Conservation (phyloP, 1,284 basidiomycete genomes). For the Leccinum ponderosum region DNA sequence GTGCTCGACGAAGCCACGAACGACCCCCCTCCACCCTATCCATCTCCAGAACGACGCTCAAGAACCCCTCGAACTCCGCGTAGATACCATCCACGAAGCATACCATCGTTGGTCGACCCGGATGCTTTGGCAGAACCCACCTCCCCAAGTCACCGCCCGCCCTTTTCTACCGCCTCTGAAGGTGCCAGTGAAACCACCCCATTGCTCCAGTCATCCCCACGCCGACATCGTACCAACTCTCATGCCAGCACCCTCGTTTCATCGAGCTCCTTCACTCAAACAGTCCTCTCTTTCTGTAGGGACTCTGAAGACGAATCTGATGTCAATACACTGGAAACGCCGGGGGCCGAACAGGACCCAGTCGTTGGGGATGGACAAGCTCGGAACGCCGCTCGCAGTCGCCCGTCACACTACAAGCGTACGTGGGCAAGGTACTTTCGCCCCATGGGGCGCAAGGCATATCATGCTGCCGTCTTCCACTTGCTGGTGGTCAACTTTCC, state of each 20-base stretch:
- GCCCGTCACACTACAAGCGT: slow-evolving; percentile 30
- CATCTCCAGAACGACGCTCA: slow-evolving; percentile 50
- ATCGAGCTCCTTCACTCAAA: slow-evolving; percentile 58
- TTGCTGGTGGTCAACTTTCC: slow-evolving; percentile 73
- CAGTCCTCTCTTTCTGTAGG: slow-evolving; percentile 60
- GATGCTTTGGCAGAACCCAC: slow-evolving; percentile 24
- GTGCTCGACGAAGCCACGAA: slow-evolving; percentile 21
- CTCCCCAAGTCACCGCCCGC: slow-evolving; percentile 14
- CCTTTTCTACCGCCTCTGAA: slow-evolving; percentile 13
- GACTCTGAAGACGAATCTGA: slow-evolving; percentile 46
- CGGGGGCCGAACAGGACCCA: slow-evolving; percentile 16
- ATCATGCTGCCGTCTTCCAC: slow-evolving; percentile 66
- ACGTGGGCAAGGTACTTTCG: slow-evolving; percentile 60
- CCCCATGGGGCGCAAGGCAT: slow-evolving; percentile 52
- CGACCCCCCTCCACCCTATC: slow-evolving; percentile 71
- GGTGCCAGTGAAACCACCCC: slow-evolving; percentile 44
- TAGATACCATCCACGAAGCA: slow-evolving; percentile 35
- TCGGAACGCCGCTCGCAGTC: slow-evolving; percentile 11
- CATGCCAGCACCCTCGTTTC: slow-evolving; percentile 53
- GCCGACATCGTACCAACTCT: slow-evolving; percentile 53
- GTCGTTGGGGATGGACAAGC: slow-evolving; percentile 14
- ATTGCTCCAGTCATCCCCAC: slow-evolving; percentile 33
- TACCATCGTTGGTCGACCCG: slow-evolving; percentile 38
- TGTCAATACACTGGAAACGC: slow-evolving; percentile 38
- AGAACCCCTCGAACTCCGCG: slow-evolving; percentile 34